These are phyloP conservation scores for Cladosporium halotolerans DNA, from an alignment of 2,329 filamentous ascomycete genomes.

Conservation along the genomic window DNA sequence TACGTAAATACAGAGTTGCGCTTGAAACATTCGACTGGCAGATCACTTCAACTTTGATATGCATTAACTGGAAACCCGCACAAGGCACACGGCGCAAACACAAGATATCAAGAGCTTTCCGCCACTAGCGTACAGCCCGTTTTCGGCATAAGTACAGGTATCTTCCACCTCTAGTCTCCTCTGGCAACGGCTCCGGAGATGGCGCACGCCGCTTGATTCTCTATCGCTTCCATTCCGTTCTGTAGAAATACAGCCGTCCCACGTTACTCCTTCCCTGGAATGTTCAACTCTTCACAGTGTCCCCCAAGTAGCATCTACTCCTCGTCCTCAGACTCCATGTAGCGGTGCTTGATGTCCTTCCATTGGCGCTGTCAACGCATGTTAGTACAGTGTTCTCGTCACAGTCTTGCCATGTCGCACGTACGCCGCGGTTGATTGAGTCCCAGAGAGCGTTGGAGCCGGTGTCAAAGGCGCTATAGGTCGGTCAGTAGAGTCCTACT, in stretches of 20 bases:
- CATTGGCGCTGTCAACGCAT: conserved; percentile 78
- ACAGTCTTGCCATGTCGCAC: conserved; percentile 34
- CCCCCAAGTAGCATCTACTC: conserved; percentile 55
- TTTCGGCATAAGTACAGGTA: background rate
- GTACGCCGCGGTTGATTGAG: conserved; percentile 81
- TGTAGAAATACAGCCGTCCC: conserved; percentile 1
- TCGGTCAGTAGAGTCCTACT: conserved; percentile 13
- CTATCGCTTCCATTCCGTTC: background rate
- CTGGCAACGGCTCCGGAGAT: background rate
- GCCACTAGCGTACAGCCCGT: background rate
- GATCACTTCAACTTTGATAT: too few species aligned
- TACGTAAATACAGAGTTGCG: too few species aligned
- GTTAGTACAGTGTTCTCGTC: conserved; percentile 21
- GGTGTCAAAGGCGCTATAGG: conserved; percentile 70
- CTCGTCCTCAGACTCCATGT: conserved; percentile 57
- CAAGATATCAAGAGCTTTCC: background rate
- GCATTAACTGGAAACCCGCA: too few species aligned
- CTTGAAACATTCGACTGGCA: too few species aligned
- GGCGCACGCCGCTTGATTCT: background rate
- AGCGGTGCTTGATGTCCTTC: conserved; percentile 96
- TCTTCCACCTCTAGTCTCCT: background rate
- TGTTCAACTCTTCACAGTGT: conserved; percentile 14
- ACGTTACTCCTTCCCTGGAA: too few species aligned
- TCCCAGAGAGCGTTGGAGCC: conserved; percentile 85
- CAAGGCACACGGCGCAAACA: background rate